Percentiles rank a stretch among this genome's conserved stretches.
phyloP scores from a whole-genome alignment of 1,284 basidiomycete genomes.

The Salmacisia buchloeana region DNA sequence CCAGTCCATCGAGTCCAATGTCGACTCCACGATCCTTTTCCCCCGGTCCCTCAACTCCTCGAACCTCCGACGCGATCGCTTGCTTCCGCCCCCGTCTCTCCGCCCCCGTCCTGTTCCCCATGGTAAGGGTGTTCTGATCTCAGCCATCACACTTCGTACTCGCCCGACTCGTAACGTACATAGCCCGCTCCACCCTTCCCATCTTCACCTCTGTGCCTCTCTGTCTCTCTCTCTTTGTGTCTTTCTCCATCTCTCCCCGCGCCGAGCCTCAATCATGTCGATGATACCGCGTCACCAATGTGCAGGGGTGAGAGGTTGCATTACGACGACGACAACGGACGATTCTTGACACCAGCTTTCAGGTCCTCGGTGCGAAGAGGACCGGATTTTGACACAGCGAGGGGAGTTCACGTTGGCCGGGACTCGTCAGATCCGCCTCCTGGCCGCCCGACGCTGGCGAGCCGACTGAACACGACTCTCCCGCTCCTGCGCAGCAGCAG shows the following conservation, averaged over 20 bases:
- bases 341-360: too few relatives aligned
- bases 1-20: background rate
- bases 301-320: too few relatives aligned
- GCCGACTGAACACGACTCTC: background rate
- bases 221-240: background rate
- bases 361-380: too few relatives aligned
- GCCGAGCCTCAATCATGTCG: too few relatives aligned
- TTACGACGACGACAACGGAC: too few relatives aligned
- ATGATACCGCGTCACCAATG: too few relatives aligned
- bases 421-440: slow-evolving; percentile 1
- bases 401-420: too few relatives aligned
- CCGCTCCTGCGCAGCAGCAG: background rate
- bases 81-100: background rate
- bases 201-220: background rate
- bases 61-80: background rate
- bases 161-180: too few relatives aligned
- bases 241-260: background rate
- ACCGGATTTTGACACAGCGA: background rate
- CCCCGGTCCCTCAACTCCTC: background rate
- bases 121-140: too few relatives aligned
- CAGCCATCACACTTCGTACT: too few relatives aligned
- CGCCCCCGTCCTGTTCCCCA: too few relatives aligned
- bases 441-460: background rate
- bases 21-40: background rate
- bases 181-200: too few relatives aligned